Evolutionary conservation across 305 asterid genomes (phyloP).

Genomic region (Fraxinus floribunda): DNA sequence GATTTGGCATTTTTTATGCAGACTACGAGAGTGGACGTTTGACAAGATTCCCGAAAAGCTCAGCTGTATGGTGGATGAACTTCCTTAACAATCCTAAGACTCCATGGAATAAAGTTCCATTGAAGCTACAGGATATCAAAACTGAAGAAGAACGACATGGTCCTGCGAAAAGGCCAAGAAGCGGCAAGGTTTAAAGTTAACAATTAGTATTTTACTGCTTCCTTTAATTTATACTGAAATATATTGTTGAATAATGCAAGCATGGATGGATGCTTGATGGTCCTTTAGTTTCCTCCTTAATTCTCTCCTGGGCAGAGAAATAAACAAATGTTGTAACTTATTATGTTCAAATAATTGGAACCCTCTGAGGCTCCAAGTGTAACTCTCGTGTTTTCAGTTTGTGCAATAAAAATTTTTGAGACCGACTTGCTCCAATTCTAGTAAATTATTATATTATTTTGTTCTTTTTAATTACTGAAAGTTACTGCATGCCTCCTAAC

Average conservation of each 20-base stretch:
- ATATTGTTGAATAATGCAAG: not conserved
- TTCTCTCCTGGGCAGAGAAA: not conserved
- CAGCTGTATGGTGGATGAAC: slow-evolving; percentile 35
- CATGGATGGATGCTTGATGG: not conserved
- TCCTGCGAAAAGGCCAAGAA: not conserved
- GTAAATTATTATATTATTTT: not conserved
- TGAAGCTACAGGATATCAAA: not conserved
- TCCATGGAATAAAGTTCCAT: not conserved
- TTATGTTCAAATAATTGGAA: not conserved
- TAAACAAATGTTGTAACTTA: too few relatives aligned
- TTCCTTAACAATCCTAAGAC: slow-evolving; percentile 2
- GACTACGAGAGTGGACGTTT: slow-evolving; percentile 23
- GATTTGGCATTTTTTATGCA: slow-evolving; percentile 31
- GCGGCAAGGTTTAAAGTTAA: not conserved
- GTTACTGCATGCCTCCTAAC: too few relatives aligned
- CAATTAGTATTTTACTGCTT: not conserved
- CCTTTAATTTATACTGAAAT: not conserved
- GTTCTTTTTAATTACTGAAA: not conserved
- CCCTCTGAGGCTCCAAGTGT: not conserved
- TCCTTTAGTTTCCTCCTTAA: not conserved
- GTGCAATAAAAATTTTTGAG: not conserved
- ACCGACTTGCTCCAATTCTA: not conserved
- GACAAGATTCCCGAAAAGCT: slow-evolving; percentile 32
- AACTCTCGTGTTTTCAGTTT: not conserved
- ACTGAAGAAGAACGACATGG: not conserved